phyloP scores from a whole-genome alignment of 75 land plant genomes.

The Ceratopteris richardii region DNA sequence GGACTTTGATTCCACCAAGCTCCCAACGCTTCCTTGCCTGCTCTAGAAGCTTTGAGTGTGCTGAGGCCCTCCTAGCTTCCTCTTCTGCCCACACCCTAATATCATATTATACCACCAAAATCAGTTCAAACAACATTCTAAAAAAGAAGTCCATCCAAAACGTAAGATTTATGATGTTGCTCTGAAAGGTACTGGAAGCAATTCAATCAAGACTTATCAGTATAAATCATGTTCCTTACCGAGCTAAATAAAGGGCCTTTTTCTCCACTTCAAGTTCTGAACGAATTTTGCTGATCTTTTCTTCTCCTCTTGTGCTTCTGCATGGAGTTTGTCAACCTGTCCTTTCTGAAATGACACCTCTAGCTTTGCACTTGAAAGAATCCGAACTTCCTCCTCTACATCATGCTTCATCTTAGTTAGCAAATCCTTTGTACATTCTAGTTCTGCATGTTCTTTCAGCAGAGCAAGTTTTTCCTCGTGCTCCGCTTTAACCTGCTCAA shows the following conservation, averaged over 20 bases:
- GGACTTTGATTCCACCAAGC: constrained; percentile 56
- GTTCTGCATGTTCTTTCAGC: constrained; percentile 55
- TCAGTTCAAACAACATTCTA: no score
- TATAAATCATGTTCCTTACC: constrained; percentile 42
- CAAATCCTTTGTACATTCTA: constrained; percentile 72
- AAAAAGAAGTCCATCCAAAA: no score
- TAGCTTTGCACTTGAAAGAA: constrained; percentile 41
- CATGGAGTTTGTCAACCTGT: constrained; percentile 44
- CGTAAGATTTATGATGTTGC: no score
- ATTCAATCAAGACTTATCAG: no score
- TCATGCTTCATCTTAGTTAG: constrained; percentile 49
- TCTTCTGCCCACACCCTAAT: constrained; percentile 89
- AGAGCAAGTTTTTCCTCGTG: constrained; percentile 57
- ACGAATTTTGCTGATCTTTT: constrained; percentile 42
- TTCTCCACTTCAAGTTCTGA: constrained; percentile 84
- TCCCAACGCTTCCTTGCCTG: constrained; percentile 90
- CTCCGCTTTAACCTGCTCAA: constrained; percentile 54
- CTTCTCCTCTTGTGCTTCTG: constrained; percentile 57
- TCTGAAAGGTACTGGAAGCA: no score
- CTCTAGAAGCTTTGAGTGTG: constrained; percentile 65
- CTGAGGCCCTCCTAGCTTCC: constrained; percentile 75
- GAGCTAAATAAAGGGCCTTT: constrained; percentile 78
- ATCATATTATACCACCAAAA: no score
- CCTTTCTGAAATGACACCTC: constrained; percentile 70
- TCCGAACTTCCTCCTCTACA: constrained; percentile 63